phyloP scores from a whole-genome alignment of 2,329 filamentous ascomycete genomes.

The Neobulgaria alba region DNA sequence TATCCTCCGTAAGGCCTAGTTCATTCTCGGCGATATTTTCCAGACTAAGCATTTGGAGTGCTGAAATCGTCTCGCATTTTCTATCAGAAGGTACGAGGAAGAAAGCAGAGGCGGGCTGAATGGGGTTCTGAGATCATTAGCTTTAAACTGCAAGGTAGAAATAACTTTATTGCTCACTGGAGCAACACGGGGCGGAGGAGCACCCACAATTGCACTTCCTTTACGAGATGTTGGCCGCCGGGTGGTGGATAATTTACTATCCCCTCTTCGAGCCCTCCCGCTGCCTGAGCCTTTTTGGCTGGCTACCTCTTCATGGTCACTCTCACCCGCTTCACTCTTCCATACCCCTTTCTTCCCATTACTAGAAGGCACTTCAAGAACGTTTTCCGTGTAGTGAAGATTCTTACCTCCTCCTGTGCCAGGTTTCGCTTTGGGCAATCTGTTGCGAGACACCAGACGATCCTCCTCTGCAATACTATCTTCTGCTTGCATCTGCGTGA shows the following conservation, averaged over 20 bases:
- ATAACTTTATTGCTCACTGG: slow-evolving; percentile 18
- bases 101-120: slow-evolving; percentile 30
- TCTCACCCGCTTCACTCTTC: slow-evolving; percentile 68
- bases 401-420: slow-evolving; percentile 80
- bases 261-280: slow-evolving; percentile 30
- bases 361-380: slow-evolving; percentile 54
- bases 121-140: slow-evolving; percentile 19
- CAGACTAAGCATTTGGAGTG: slow-evolving; percentile 83
- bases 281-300: slow-evolving; percentile 28
- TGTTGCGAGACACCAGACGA: slow-evolving; percentile 85
- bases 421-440: slow-evolving; percentile 48
- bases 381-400: slow-evolving; percentile 83
- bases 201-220: slow-evolving; percentile 22
- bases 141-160: slow-evolving; percentile 1
- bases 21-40: slow-evolving; percentile 87
- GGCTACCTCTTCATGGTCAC: slow-evolving; percentile 25
- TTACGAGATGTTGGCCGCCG: slow-evolving; percentile 29
- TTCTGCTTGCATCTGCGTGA: slow-evolving; percentile 83
- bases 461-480: slow-evolving; percentile 84
- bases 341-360: slow-evolving; percentile 36
- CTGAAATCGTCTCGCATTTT: slow-evolving; percentile 53
- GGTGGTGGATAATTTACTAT: slow-evolving; percentile 29
- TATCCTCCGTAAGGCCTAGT: slow-evolving; percentile 76
- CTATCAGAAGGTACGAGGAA: slow-evolving; percentile 47
- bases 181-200: slow-evolving; percentile 18